phyloP scores from a whole-genome alignment of 345 rosid species.

The Balakata baccata region DNA sequence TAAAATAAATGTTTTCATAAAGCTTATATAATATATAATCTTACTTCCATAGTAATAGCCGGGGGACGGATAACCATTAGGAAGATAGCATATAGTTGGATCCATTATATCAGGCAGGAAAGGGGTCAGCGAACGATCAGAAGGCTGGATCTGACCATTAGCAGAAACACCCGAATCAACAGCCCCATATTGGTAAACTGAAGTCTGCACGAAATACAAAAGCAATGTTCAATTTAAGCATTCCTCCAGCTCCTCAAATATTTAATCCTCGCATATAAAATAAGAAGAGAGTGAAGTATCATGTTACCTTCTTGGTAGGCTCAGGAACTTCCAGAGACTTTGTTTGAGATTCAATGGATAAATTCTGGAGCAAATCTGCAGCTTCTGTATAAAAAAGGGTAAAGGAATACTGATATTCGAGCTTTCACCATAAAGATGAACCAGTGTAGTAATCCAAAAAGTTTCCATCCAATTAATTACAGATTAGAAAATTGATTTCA shows the following conservation, averaged over 20 bases:
- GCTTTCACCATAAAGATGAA: background rate
- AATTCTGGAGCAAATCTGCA: slow-evolving; percentile 75
- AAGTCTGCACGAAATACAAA: slow-evolving; percentile 34
- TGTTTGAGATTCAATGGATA: slow-evolving; percentile 59
- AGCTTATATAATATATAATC: background rate
- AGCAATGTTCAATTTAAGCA: background rate
- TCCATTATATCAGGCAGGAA: slow-evolving; percentile 50
- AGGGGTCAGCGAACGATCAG: slow-evolving; percentile 64
- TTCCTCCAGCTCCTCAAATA: background rate
- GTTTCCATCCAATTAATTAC: background rate
- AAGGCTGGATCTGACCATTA: slow-evolving; percentile 57
- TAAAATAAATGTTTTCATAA: background rate
- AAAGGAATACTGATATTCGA: slow-evolving; percentile 37
- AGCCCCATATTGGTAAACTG: slow-evolving; percentile 63
- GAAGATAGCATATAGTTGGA: slow-evolving; percentile 62
- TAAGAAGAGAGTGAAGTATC: background rate
- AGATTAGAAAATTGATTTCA: background rate
- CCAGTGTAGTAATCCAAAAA: background rate
- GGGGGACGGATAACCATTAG: slow-evolving; percentile 48
- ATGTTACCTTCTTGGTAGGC: slow-evolving; percentile 63
- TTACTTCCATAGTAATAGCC: slow-evolving; percentile 57
- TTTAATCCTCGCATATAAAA: background rate
- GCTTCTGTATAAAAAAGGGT: slow-evolving; percentile 55
- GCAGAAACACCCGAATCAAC: slow-evolving; percentile 40
- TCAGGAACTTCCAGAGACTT: slow-evolving; percentile 68